Conservation (phyloP, 768 basidiomycete genomes). For the Dacryopinax primogenitus region DNA sequence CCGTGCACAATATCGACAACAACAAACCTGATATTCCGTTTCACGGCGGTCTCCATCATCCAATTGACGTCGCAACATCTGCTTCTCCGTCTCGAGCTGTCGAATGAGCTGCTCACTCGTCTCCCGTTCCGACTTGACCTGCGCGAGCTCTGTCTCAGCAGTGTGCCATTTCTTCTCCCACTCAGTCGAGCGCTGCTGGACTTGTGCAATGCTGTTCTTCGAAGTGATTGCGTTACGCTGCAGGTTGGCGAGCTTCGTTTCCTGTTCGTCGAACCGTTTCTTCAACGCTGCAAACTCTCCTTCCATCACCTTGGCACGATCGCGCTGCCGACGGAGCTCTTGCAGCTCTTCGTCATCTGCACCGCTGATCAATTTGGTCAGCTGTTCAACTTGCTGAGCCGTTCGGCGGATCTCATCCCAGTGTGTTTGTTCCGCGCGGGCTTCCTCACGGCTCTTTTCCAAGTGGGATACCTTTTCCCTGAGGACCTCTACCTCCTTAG, state of each 20-base stretch:
- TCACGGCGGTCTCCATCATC: conserved; percentile 64
- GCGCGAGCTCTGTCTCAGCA: conserved; percentile 49
- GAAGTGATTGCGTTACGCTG: conserved; percentile 47
- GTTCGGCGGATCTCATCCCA: conserved; percentile 66
- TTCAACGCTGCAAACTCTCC: conserved; percentile 53
- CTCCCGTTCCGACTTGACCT: conserved; percentile 47
- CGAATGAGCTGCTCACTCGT: conserved; percentile 49
- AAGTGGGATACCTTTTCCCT: conserved; percentile 39
- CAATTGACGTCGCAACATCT: conserved; percentile 52
- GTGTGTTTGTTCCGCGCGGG: conserved; percentile 51
- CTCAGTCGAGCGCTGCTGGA: conserved; percentile 65
- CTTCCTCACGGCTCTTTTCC: conserved; percentile 47
- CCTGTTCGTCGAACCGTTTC: conserved; percentile 61
- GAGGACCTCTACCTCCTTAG: conserved; percentile 51
- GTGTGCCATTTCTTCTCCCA: conserved; percentile 72
- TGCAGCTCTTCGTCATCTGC: conserved; percentile 58
- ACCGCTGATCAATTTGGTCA: conserved; percentile 48
- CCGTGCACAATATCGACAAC: not conserved
- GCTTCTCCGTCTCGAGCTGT: conserved; percentile 60
- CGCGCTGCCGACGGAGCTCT: conserved; percentile 52
- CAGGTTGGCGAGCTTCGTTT: conserved; percentile 34
- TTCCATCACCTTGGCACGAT: conserved; percentile 46
- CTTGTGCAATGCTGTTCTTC: conserved; percentile 52
- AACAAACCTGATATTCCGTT: conserved; percentile 49
- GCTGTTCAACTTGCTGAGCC: conserved; percentile 57